Evolutionary conservation across 108 stramenopile species (phyloP), one percentile per base, ranked within the genome.

Genomic region (Epithemia pelagica): DNA sequence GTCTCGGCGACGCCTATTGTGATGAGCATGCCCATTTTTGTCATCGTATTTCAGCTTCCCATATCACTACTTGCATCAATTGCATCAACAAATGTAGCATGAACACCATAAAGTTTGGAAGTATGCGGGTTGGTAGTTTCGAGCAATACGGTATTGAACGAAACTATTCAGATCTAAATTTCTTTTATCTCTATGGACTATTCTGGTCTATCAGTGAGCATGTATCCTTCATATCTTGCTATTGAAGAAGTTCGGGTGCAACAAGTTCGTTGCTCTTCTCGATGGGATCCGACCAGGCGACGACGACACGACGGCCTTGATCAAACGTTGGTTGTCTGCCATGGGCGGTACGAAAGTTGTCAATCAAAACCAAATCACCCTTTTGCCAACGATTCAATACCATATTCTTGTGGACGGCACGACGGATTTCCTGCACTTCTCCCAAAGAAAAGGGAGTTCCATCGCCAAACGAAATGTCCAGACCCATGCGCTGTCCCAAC

Each of bases 301-400:
- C 74, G 18, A 72, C 32, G 29, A 78, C 59, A 29, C 71, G 66
- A 19, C 70, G 69, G 23, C 66, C 70, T 56, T 61, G 54, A 54
- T 70, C 73, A 37, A 61, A 78, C 21, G 73, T 78, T 24, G 79
- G 72, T 53, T 80, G 61, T 18, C 75, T 59, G 32, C 75, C 75
- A 56, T 81, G 80, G 27, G 46, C 32, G n/a, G 58, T 65, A 23
- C 72, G 63, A 58, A 74, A 77, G 8, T 76, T 78, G 37, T 82
- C 82, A 52, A 79, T 52, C 52, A 75, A 32, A 62, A 69, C 37
- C 0, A 82, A 27, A 74, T 79, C 78, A 21, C 81, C 78, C 64
- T 70, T 61, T 54, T 79, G 68, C 59, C 72, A 74, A 28, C 56
- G 54, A 25, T 66, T 74, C 32, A 76, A 69, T 0, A 76, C 73